A percentile compares a stretch with the other conserved stretches of the same genome.
phyloP scores from a whole-genome alignment of 2,329 filamentous ascomycete species.

The Pseudogymnoascus sp. region DNA sequence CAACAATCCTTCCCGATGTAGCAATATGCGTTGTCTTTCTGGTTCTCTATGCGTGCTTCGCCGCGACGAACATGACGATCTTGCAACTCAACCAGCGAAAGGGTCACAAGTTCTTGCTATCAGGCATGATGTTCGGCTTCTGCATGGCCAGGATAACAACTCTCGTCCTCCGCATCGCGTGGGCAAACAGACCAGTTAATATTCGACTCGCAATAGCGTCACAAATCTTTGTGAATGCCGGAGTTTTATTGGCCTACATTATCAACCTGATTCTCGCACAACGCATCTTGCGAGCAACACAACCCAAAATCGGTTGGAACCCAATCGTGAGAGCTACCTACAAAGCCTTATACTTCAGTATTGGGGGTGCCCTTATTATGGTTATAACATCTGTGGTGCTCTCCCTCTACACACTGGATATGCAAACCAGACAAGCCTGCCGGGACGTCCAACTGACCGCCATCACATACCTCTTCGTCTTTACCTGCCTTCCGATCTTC shows the following conservation, averaged over 20 bases:
- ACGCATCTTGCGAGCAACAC: slow-evolving; percentile 62
- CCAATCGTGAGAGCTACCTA: slow-evolving; percentile 42
- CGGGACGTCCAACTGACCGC: slow-evolving; percentile 57
- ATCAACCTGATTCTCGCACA: slow-evolving; percentile 60
- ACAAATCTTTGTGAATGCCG: slow-evolving; percentile 12
- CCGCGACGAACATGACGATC: slow-evolving; percentile 47
- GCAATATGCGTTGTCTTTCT: slow-evolving; percentile 57
- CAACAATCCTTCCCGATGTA: slow-evolving; percentile 49
- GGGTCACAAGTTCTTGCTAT: slow-evolving; percentile 51
- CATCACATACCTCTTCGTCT: slow-evolving; percentile 50
- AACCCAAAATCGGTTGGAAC: slow-evolving; percentile 63
- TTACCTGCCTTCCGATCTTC: slow-evolving; percentile 57
- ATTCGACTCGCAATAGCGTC: slow-evolving; percentile 13
- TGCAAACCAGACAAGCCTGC: slow-evolving; percentile 39
- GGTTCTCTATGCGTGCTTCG: slow-evolving; percentile 43
- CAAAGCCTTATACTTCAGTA: slow-evolving; percentile 36
- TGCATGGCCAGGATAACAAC: slow-evolving; percentile 46
- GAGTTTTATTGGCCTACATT: slow-evolving; percentile 62
- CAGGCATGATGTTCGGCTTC: slow-evolving; percentile 47
- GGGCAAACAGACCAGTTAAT: slow-evolving; percentile 43
- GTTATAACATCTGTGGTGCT: slow-evolving; percentile 57
- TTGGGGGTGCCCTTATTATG: slow-evolving; percentile 53
- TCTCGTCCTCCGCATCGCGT: slow-evolving; percentile 38
- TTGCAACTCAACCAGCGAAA: slow-evolving; percentile 41
- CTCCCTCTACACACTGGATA: slow-evolving; percentile 55